Evolutionary conservation across 495 filamentous ascomycete genomes (phyloP), one percentile per base, ranked within the genome.

Genomic region (Aspergillus funiculosus): DNA sequence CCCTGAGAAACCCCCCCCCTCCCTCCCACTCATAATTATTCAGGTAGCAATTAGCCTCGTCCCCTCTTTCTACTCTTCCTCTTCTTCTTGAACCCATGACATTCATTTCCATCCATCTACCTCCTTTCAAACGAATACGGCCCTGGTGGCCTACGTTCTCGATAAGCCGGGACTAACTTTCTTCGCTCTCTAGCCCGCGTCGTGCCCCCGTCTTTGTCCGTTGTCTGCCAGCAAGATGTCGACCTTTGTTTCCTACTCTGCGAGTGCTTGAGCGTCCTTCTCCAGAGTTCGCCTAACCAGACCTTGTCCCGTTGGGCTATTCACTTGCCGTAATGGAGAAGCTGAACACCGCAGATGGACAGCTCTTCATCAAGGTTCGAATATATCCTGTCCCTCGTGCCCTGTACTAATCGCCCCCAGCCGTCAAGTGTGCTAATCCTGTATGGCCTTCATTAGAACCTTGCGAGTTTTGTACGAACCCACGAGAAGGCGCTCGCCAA

Each of bases 401-500:
- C 17, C 9, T 19, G 2, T 14, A 21, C 39, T 11, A 27, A 14
- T 24, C 22, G n/a, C 41, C 20, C 15, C 36, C 14, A 35, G 30
- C 30, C 24, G 20, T 27, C 6, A 34, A 13, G 24, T 22, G 20
- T 26, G 44, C 58, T 58, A 38, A 56, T 25, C 26, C 39, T 17
- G 11, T 0, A 14, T 39, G n/a, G n/a, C 20, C 18, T 10, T 27
- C 39, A 29, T 17, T 50, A 95, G 90, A 92, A 92, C 71, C 78
- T 98, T 51, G 89, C 91, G 52, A 84, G 82, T 63, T 97, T 94
- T 69, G 89, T 98, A 61, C 87, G 91, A 44, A 95, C 89, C 25
- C 88, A 98, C 68, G 92, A 98, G 64, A 95, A 94, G 69, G 92
- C 89, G 19, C 80, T 98, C 48, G 92, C 92, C 52, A 97, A 97